Conservation (phyloP, 306 rosid species). For the Prunus davidiana region DNA sequence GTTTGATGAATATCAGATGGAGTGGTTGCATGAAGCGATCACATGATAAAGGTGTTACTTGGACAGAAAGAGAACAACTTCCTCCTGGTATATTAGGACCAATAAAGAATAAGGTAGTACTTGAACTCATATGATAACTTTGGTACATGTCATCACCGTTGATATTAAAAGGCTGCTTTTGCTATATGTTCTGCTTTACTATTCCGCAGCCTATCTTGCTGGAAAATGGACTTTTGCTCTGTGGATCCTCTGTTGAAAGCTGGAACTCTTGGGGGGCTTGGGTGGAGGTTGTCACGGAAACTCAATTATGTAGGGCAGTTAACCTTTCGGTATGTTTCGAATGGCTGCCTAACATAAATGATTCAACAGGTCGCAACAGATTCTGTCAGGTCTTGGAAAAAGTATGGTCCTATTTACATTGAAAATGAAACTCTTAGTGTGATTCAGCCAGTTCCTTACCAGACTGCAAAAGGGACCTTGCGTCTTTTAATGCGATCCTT, state of each 20-base stretch:
- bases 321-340: slow-evolving; percentile 13
- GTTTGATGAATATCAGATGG: slow-evolving; percentile 59
- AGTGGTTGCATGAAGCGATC: slow-evolving; percentile 89
- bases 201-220: slow-evolving; percentile 79
- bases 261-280: slow-evolving; percentile 99
- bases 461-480: slow-evolving; percentile 61
- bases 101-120: slow-evolving; percentile 80
- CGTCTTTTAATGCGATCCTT: slow-evolving; percentile 82
- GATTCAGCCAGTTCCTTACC: slow-evolving; percentile 92
- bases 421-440: slow-evolving; percentile 69
- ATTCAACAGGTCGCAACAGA: slow-evolving; percentile 61
- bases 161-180: slow-evolving; percentile 1
- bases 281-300: slow-evolving; percentile 63
- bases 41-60: slow-evolving; percentile 70
- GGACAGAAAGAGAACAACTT: slow-evolving; percentile 87
- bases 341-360: slow-evolving; percentile 25
- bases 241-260: slow-evolving; percentile 98
- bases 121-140: slow-evolving; percentile 10
- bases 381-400: slow-evolving; percentile 71
- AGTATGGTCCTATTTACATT: slow-evolving; percentile 80
- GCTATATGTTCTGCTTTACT: slow-evolving; percentile 9
- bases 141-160: neutral
- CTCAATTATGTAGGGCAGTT: slow-evolving; percentile 15
- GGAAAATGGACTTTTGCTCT: slow-evolving; percentile 65
- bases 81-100: slow-evolving; percentile 99